A percentile compares a stretch with the other conserved stretches of the same genome.
These are phyloP conservation scores for Patellifolia procumbens DNA, from an alignment of 179 eudicot species.

Conservation along the genomic window DNA sequence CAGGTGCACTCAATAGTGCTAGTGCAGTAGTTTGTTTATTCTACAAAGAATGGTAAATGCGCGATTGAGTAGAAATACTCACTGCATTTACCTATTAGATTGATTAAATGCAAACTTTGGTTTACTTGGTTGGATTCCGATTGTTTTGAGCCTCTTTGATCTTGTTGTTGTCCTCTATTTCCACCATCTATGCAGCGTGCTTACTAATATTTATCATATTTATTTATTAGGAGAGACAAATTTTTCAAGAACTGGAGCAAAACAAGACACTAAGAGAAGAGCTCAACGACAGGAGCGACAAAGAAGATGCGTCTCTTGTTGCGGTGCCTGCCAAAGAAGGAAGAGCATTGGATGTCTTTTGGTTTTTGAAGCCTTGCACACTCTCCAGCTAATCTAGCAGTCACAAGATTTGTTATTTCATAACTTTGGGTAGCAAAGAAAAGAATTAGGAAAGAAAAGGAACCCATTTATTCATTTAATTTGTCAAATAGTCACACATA, in stretches of 20 bases:
- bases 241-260: slow-evolving; percentile 48
- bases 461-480: slow-evolving; percentile 17
- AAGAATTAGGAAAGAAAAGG: background rate
- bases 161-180: background rate
- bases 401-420: background rate
- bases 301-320: slow-evolving; percentile 20
- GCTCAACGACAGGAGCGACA: slow-evolving; percentile 28
- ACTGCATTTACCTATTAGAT: no score
- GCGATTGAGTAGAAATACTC: no score
- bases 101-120: no score
- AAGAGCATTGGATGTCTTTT: slow-evolving; percentile 65
- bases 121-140: background rate
- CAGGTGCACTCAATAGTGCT: background rate
- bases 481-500: slow-evolving; percentile 20
- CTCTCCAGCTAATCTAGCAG: slow-evolving; percentile 39
- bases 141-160: no score
- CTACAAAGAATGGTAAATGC: no score
- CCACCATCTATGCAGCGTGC: background rate
- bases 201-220: background rate
- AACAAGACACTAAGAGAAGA: slow-evolving; percentile 32
- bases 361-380: slow-evolving; percentile 89
- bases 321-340: slow-evolving; percentile 49
- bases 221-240: slow-evolving; percentile 52
- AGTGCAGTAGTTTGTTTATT: no score
- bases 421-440: background rate